Evolutionary conservation across 2,329 filamentous ascomycete species (phyloP).

Genomic region (Ophiostoma pallidulum): DNA sequence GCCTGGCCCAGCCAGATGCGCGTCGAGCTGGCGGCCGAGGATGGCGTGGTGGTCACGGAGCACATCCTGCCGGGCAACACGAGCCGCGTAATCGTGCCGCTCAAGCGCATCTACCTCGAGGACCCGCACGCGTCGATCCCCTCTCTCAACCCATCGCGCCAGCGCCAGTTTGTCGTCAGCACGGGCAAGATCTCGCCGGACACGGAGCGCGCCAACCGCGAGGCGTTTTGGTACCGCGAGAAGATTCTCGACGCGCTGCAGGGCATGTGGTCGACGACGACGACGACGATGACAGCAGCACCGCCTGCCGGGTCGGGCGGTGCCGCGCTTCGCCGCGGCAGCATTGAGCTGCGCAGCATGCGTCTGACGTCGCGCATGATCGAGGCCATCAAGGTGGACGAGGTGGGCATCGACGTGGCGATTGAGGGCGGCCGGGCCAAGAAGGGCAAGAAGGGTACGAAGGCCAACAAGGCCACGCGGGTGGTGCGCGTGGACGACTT

Average conservation of each 20-base stretch:
- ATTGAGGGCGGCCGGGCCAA: slow-evolving; percentile 29
- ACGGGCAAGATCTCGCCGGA: slow-evolving; percentile 70
- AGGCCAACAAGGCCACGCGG: slow-evolving; percentile 14
- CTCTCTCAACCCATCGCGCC: slow-evolving; percentile 67
- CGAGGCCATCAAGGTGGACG: slow-evolving; percentile 71
- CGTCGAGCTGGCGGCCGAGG: slow-evolving; percentile 42
- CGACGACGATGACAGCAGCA: too few species aligned
- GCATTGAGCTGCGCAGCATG: slow-evolving; percentile 67
- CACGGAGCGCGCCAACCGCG: slow-evolving; percentile 64
- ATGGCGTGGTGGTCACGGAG: slow-evolving; percentile 41
- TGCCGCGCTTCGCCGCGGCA: too few species aligned
- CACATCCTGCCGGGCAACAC: slow-evolving; percentile 58
- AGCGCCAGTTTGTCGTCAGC: slow-evolving; percentile 88
- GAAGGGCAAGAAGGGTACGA: slow-evolving; percentile 9
- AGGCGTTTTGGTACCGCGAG: slow-evolving; percentile 88
- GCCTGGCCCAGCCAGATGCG: slow-evolving; percentile 76
- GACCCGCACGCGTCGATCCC: slow-evolving; percentile 71
- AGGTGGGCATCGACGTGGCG: slow-evolving; percentile 58
- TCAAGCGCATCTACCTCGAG: slow-evolving; percentile 66
- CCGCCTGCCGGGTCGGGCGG: too few species aligned
- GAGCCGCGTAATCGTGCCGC: slow-evolving; percentile 63
- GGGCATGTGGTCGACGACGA: slow-evolving; percentile 57
- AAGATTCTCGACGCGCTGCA: slow-evolving; percentile 61
- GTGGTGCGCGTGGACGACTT: slow-evolving; percentile 49
- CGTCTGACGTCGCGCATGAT: slow-evolving; percentile 70